A percentile compares a stretch with the other conserved stretches of the same genome.
phyloP scores from a whole-genome alignment of 352 stramenopile species.

The Phytophthora cryptogea region DNA sequence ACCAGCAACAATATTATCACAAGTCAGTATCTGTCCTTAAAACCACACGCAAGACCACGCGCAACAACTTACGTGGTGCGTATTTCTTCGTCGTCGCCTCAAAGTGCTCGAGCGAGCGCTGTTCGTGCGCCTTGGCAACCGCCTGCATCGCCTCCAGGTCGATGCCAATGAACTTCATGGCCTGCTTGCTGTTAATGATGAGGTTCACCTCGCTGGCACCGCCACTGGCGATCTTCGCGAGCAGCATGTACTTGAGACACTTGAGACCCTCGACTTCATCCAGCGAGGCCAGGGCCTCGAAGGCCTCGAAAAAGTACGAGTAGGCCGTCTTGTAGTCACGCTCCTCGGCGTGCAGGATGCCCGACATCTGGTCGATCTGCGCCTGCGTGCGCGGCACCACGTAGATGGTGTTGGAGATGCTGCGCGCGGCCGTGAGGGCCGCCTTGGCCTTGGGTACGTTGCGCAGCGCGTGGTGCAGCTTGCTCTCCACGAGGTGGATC shows the following conservation, averaged over 20 bases:
- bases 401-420: conserved; percentile 98
- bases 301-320: conserved; percentile 99
- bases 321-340: conserved; percentile 99
- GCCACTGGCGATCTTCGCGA: conserved; percentile 95
- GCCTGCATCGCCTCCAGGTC: conserved; percentile 96
- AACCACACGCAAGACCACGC: not conserved
- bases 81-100: conserved; percentile 91
- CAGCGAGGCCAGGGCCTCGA: conserved; percentile 94
- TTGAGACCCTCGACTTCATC: conserved; percentile 84
- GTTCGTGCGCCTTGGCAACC: conserved; percentile 95
- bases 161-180: conserved; percentile 96
- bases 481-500: conserved; percentile 98
- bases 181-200: conserved; percentile 96
- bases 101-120: conserved; percentile 93
- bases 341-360: conserved; percentile 97
- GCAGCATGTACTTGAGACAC: conserved; percentile 99
- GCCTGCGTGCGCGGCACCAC: conserved; percentile 95
- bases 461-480: conserved; percentile 97
- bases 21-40: not conserved
- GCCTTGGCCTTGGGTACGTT: conserved; percentile 97
- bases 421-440: conserved; percentile 96
- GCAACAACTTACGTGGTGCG: conserved; percentile 51
- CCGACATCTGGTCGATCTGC: conserved; percentile 97
- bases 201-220: conserved; percentile 93
- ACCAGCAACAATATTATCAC: conserved; percentile 11